Evolutionary conservation across 441 rosid species (phyloP).

Genomic region (Populus hybrid): DNA sequence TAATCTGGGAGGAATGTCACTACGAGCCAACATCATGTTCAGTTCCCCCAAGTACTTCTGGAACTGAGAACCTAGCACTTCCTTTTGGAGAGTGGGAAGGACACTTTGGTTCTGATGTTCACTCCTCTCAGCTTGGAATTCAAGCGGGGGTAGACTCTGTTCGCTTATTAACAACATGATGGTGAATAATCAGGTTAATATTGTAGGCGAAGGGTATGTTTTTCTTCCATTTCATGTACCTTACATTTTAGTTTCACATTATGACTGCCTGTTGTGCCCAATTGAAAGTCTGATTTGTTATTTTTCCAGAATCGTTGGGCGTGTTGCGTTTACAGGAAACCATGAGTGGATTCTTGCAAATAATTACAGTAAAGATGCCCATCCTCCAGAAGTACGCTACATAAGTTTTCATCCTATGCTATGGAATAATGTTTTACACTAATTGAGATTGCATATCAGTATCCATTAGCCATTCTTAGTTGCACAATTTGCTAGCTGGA

Average conservation of each 20-base stretch:
- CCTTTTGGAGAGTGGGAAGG: constrained; percentile 49
- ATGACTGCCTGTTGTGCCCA: neutral
- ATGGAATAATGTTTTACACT: neutral
- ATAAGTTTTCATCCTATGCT: neutral
- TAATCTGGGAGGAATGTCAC: too few species aligned
- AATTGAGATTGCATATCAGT: neutral
- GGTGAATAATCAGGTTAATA: constrained; percentile 60
- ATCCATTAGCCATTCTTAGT: neutral
- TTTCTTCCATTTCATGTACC: neutral
- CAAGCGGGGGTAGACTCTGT: constrained; percentile 43
- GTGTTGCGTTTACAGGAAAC: constrained; percentile 87
- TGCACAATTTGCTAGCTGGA: neutral
- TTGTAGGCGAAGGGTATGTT: constrained; percentile 91
- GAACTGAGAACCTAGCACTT: constrained; percentile 27
- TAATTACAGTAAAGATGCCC: constrained; percentile 43
- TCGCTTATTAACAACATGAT: constrained; percentile 73
- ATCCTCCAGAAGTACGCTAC: constrained; percentile 70
- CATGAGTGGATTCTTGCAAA: constrained; percentile 82
- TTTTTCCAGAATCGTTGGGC: constrained; percentile 72
- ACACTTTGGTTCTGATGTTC: constrained; percentile 29
- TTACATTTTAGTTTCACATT: neutral
- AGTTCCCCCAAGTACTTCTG: constrained; percentile 26
- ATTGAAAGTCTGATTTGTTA: constrained; percentile 7
- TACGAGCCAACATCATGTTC: constrained; percentile 39
- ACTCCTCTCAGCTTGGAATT: constrained; percentile 30